These are phyloP conservation scores for Talaromyces sp. DNA, from an alignment of 2,329 filamentous ascomycete genomes.

Conservation along the genomic window DNA sequence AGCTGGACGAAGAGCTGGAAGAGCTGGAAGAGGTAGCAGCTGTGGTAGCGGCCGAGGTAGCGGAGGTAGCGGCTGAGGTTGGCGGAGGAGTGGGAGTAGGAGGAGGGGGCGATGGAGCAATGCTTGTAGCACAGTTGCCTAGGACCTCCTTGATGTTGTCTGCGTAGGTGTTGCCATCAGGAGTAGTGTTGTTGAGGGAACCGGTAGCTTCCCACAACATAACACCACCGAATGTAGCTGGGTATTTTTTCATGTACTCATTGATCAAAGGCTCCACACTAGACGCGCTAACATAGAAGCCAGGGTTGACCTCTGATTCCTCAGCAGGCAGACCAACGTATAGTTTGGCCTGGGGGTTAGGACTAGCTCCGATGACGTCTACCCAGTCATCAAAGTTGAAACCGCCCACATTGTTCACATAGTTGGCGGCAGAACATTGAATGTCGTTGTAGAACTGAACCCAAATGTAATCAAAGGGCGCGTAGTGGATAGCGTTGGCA, in stretches of 20 bases:
- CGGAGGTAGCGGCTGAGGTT: neutral
- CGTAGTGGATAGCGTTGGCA: constrained; percentile 42
- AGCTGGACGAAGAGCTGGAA: constrained; percentile 1
- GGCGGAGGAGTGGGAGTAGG: neutral
- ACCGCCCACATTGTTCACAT: constrained; percentile 1
- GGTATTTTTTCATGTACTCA: constrained; percentile 32
- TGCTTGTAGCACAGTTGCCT: constrained; percentile 21
- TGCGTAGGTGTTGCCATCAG: constrained; percentile 19
- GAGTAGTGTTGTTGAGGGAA: constrained; percentile 21
- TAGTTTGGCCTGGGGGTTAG: constrained; percentile 49
- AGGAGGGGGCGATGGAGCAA: constrained; percentile 14
- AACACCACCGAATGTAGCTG: constrained; percentile 53
- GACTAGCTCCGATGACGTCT: constrained; percentile 33
- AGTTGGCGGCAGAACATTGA: constrained; percentile 39
- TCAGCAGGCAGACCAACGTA: constrained; percentile 52
- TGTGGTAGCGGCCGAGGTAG: neutral
- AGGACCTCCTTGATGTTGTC: constrained; percentile 22
- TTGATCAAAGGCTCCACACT: constrained; percentile 47
- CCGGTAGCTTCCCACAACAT: constrained; percentile 57
- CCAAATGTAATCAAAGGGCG: constrained; percentile 53
- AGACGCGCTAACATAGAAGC: constrained; percentile 47
- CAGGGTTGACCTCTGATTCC: constrained; percentile 19
- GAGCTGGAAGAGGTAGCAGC: neutral
- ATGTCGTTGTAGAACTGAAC: constrained; percentile 56
- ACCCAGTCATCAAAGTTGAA: constrained; percentile 48